Evolutionary conservation across 495 filamentous ascomycete species (phyloP), one percentile per base, ranked within the genome.

Genomic region (Aspergillus cristatus): DNA sequence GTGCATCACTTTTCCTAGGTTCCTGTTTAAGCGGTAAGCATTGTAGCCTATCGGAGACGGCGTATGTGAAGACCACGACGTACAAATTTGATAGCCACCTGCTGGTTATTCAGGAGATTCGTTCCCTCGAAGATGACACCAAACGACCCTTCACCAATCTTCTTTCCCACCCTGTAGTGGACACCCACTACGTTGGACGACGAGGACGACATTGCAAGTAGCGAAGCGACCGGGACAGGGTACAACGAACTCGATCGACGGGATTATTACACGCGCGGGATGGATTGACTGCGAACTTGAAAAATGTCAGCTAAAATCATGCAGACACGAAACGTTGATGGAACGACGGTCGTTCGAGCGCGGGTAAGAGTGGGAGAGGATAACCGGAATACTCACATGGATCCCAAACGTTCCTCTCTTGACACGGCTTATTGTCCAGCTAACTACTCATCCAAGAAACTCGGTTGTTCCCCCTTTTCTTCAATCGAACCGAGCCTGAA

Each of bases 41-140:
- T 34, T n/a, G 13, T 28, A 14, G 11, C 7, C 18, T 20, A 11
- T 31, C 17, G 10, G 20, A 8, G 8, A 8, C 4, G 20, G 4
- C 8, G 20, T 8, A 4, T 24, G n/a, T n/a, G 24, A 26, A 26
- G 24, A 14, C n/a, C 15, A 42, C 18, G 20, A 82, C 86, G 54
- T 67, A 95, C 90, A 67, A 99, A 99, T 71, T 99, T 99, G 70
- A 99, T 99, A 46, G 91, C 91, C 40, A 99, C 91, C 64, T 95
- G 91, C 63, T 97, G 91, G 64, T 91, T 95, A 72, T 99, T 99
- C 61, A 99, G 73, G 41, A 99, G 74, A 63, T 99, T 99, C 49
- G 87, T 96, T 32, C 91, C 91, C 63, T 99, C 91, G 45, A 99
- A 99, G 47, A 99, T 96, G 40, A 99, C 91, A 67, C 91, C 91